Base-by-base conservation (phyloP, 2,329 filamentous ascomycete genomes). In the Colletotrichum acutatum region DNA sequence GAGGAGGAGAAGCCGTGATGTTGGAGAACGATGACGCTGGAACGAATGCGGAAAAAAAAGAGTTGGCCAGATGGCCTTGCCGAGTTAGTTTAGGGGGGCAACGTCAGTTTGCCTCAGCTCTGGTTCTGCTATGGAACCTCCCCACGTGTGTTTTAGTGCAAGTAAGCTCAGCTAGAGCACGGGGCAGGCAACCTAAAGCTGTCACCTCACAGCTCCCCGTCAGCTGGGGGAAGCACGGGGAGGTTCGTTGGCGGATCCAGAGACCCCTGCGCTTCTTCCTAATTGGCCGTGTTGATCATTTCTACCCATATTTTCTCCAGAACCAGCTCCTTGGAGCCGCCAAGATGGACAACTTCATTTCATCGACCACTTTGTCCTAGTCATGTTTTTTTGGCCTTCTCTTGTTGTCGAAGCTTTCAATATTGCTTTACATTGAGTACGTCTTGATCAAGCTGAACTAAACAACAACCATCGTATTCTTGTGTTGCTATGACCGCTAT, bases 61-160 rank as follows among this genome's bases (percentile, higher is more conserved):
- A 69, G 70, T 72, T 72, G 70, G 66, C 70, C 70, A 72, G 60
- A 60, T 72, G 63, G 68, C 66, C 69, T 64, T 58, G 68, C 42
- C 37, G 42, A 28, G 34, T 57, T 52, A 63, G 52, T 46, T 46
- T 19, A n/a, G 19, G 42, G 64, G 64, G 62, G 30, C n/a, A 42
- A 68, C 63, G 11, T 49, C 53, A 34, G 64, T 59, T 53, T 53
- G 26, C 56, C 49, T 57, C 64, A 66, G 59, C 58, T 68, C 49
- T 26, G n/a, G 37, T 34, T 8, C 11, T 22, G 66, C 22, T 66
- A 30, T 57, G 8, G 24, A 28, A 32, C 24, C 54, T 57, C 52
- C 63, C 58, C 69, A 68, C 53, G 58, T 64, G 69, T 60, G 58
- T 37, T 58, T 32, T 53, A n/a, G 60, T 49, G 59, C n/a, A n/a